These are phyloP conservation scores for Balamuthia mandrillaris DNA, from an alignment of 208 protist genomes.

Conservation along the genomic window DNA sequence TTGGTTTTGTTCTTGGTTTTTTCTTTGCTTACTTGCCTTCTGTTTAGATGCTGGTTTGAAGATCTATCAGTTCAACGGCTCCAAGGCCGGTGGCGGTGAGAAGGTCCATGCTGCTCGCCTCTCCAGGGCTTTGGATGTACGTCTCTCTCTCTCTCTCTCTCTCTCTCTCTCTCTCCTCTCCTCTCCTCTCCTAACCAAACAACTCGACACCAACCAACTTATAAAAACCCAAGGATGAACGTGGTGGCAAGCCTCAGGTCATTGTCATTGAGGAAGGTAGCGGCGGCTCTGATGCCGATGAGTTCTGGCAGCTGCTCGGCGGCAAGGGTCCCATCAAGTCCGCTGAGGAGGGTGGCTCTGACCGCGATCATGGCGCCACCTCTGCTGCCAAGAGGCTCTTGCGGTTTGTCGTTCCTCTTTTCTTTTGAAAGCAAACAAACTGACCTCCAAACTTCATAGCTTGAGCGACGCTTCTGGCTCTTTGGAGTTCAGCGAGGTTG, in stretches of 20 bases:
- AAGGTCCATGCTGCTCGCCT: constrained; percentile 49
- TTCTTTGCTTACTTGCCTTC: too few species aligned
- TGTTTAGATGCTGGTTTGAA: constrained; percentile 56
- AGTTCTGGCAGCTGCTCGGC: constrained; percentile 4
- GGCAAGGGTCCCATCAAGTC: not conserved
- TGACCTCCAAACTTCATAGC: not conserved
- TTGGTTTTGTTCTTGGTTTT: too few species aligned
- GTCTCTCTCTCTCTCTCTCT: too few species aligned
- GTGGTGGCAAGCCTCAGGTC: constrained; percentile 11
- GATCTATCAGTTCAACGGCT: constrained; percentile 66
- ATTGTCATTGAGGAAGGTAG: not conserved
- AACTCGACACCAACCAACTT: too few species aligned
- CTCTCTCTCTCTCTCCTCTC: too few species aligned
- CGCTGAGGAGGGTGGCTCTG: not conserved
- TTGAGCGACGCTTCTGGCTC: not conserved
- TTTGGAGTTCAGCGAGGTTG: not conserved
- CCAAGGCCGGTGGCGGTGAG: constrained; percentile 40
- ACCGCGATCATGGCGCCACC: not conserved
- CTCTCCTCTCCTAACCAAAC: too few species aligned
- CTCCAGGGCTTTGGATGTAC: constrained; percentile 45
- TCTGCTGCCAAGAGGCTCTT: constrained; percentile 23
- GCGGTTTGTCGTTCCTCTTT: not conserved
- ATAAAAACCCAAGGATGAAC: too few species aligned
- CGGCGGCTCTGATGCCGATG: not conserved
- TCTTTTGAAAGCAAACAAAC: not conserved